Evolutionary conservation across 2,329 filamentous ascomycete species (phyloP).

Genomic region (Atkinsonella texensis): DNA sequence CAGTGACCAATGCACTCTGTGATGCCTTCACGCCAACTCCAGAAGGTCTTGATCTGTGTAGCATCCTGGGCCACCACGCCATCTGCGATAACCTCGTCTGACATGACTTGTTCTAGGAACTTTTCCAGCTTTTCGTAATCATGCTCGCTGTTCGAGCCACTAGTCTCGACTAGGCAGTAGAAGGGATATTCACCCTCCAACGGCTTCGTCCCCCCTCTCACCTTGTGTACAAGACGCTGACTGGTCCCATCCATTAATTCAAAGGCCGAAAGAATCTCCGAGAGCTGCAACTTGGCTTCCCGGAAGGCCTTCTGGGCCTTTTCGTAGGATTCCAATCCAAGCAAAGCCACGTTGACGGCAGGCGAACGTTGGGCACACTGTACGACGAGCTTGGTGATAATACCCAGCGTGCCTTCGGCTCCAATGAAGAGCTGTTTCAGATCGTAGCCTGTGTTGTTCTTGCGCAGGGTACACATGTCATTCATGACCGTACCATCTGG

Average conservation of each 20-base stretch:
- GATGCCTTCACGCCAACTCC: constrained; percentile 89
- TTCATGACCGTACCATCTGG: constrained; percentile 88
- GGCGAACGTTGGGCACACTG: constrained; percentile 78
- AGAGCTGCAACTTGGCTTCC: constrained; percentile 80
- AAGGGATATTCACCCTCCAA: constrained; percentile 80
- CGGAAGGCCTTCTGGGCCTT: constrained; percentile 77
- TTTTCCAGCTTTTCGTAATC: constrained; percentile 82
- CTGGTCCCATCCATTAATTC: constrained; percentile 88
- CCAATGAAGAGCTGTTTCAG: constrained; percentile 95
- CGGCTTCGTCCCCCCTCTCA: constrained; percentile 70
- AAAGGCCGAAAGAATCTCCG: constrained; percentile 93
- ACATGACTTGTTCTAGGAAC: constrained; percentile 89
- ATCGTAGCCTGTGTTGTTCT: constrained; percentile 99
- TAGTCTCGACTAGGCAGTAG: constrained; percentile 95
- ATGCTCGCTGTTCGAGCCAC: constrained; percentile 86
- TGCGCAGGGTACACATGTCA: constrained; percentile 76
- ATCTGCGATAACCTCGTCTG: constrained; percentile 72
- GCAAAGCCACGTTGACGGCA: constrained; percentile 89
- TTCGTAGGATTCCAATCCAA: constrained; percentile 82
- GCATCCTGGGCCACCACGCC: constrained; percentile 89
- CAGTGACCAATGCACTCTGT: constrained; percentile 80
- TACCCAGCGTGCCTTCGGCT: constrained; percentile 85
- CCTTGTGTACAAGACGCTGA: constrained; percentile 63
- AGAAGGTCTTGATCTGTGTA: constrained; percentile 74
- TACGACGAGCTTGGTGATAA: constrained; percentile 84